Conservation (phyloP, 768 basidiomycete species). For the Lactifluus volemus region DNA sequence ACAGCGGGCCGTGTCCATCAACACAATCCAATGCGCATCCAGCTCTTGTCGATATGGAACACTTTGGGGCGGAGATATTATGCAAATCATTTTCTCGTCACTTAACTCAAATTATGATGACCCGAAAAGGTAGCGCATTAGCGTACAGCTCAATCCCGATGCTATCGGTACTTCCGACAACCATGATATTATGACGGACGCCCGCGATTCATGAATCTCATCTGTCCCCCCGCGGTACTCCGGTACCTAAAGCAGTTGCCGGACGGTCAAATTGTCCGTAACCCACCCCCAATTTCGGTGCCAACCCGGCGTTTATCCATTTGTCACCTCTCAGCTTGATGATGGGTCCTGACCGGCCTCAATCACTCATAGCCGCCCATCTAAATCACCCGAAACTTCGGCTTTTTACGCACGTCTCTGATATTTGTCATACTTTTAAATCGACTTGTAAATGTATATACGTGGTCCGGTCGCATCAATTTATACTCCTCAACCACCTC, state of each 20-base stretch:
- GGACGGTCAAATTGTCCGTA: not conserved
- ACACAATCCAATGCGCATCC: not conserved
- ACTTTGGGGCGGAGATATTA: not conserved
- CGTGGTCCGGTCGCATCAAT: not conserved
- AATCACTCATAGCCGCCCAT: not conserved
- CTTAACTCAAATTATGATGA: not conserved
- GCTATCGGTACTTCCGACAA: not conserved
- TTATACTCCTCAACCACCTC: not conserved
- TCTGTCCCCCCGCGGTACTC: not conserved
- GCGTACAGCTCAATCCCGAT: not conserved
- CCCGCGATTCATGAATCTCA: not conserved
- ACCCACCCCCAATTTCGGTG: not conserved
- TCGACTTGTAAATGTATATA: not conserved
- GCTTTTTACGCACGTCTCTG: not conserved
- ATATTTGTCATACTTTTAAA: not conserved
- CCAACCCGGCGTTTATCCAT: conserved; percentile 9
- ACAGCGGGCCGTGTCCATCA: not conserved
- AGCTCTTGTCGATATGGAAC: not conserved
- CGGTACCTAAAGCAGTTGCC: conserved; percentile 2
- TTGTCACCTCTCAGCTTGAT: not conserved
- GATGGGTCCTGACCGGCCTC: not conserved
- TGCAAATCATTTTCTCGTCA: not conserved
- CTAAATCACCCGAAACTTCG: not conserved
- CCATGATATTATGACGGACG: not conserved
- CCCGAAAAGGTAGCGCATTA: not conserved